Base-by-base conservation (phyloP, 1,139 yeast genomes). In the Hansenula sp. region DNA sequence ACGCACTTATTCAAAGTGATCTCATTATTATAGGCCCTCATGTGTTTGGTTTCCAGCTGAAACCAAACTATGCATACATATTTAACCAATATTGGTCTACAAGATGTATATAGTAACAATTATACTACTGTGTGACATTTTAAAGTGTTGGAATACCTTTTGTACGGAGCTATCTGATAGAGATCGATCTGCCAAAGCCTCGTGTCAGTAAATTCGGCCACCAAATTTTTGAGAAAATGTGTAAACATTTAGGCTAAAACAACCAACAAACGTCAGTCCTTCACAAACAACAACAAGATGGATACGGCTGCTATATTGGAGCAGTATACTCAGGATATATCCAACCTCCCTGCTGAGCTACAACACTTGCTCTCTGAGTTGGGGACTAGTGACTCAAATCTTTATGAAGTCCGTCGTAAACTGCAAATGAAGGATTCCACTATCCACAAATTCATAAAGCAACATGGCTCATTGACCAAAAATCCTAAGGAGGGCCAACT, bases 311-410 rank as follows among this genome's bases (percentile, higher is more conserved):
- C 85, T 5, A 78, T 83, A n/a, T 65, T 84, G 34, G 93, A 84
- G 53, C 86, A 84, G 57, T 82, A 82, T 51, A 78, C 84, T 6
- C 85, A 83, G 53, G 89, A 84, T 57, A 67, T 93, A 44, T 80
- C 93, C 25, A 93, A 91, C 59, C 72, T 93, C 36, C 97, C 97
- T n/a, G 80, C 89, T 11, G 99, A 93, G 63, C 77, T 93, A 41
- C 83, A 83, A 45, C 89, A 86, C 58, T 68, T 89, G 36, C 68
- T 93, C 43, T 89, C 87, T 43, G 98, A 93, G 62, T 74, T 93
- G 41, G 77, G 84, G 43, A 77, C 73, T 43, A 79, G 84, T 50
- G 99, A 93, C 59, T 56, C 70, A 34, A 81, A 78, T 55, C 70
- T 84, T 29, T 77, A 77, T 58, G 96, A 88, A 45, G 72, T 77